Conservation (phyloP, 2,329 filamentous ascomycete species). For the Claviceps monticola region DNA sequence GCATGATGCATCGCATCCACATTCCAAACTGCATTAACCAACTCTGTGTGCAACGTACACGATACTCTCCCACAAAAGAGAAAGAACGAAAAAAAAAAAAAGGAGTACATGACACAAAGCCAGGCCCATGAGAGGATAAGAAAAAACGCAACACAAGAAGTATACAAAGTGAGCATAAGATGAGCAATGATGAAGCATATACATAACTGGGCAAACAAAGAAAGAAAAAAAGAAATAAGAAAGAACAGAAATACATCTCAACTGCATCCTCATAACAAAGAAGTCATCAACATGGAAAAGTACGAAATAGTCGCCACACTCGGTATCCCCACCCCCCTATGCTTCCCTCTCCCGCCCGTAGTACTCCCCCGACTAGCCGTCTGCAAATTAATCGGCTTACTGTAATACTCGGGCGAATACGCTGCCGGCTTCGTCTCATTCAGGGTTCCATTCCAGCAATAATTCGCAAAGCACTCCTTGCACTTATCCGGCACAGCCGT, state of each 20-base stretch:
- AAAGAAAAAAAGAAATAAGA: neutral
- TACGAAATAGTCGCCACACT: neutral
- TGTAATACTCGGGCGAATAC: constrained; percentile 17
- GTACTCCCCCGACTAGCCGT: constrained; percentile 5
- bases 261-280: constrained; percentile 4
- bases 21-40: too few species aligned
- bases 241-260: neutral
- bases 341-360: too few species aligned
- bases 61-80: too few species aligned
- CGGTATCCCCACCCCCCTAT: constrained; percentile 3
- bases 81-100: too few species aligned
- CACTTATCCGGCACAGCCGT: constrained; percentile 60
- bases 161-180: too few species aligned
- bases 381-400: constrained; percentile 14
- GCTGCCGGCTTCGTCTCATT: constrained; percentile 19
- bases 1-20: too few species aligned
- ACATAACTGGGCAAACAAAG: neutral
- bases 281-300: constrained; percentile 5
- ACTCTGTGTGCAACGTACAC: too few species aligned
- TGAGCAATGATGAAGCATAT: neutral
- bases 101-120: too few species aligned
- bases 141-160: too few species aligned
- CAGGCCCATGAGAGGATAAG: too few species aligned
- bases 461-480: constrained; percentile 58
- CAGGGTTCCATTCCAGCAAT: constrained; percentile 86